Evolutionary conservation across 352 stramenopile species (phyloP).

Genomic region (Pythium rishiriense): DNA sequence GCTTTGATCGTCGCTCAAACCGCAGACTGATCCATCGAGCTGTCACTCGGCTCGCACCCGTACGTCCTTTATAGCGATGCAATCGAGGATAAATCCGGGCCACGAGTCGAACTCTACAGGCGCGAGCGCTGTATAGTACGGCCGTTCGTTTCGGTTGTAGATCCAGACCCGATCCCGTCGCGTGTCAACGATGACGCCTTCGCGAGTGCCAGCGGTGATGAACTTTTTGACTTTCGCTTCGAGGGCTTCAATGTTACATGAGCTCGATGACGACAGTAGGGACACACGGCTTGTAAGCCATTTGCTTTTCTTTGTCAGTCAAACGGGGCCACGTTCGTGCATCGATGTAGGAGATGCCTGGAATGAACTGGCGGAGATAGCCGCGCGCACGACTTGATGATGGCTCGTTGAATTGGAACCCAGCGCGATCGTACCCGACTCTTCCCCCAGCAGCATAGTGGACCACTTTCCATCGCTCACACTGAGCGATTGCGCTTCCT

Average conservation of each 20-base stretch:
- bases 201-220: constrained; percentile 28
- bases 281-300: constrained; percentile 13
- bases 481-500: constrained; percentile 1
- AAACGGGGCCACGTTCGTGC: constrained; percentile 16
- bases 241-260: constrained; percentile 21
- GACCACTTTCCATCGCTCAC: constrained; percentile 3
- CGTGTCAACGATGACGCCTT: constrained; percentile 31
- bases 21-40: neutral
- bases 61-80: constrained; percentile 21
- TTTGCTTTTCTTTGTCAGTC: constrained; percentile 5
- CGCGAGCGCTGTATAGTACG: constrained; percentile 22
- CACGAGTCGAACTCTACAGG: constrained; percentile 36
- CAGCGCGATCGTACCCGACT: constrained; percentile 6
- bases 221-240: constrained; percentile 28
- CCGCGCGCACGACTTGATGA: constrained; percentile 2
- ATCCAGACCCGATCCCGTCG: constrained; percentile 28
- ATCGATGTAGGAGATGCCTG: constrained; percentile 25
- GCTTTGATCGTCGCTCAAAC: neutral
- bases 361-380: constrained; percentile 16
- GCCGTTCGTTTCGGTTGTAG: constrained; percentile 25
- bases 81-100: constrained; percentile 36
- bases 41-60: constrained; percentile 1
- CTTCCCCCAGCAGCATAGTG: constrained; percentile 1
- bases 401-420: constrained; percentile 17
- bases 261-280: constrained; percentile 24